A percentile compares a stretch with the other conserved stretches of the same genome.
phyloP scores from a whole-genome alignment of 2,329 filamentous ascomycete species.

The Mycogone perniciosa region DNA sequence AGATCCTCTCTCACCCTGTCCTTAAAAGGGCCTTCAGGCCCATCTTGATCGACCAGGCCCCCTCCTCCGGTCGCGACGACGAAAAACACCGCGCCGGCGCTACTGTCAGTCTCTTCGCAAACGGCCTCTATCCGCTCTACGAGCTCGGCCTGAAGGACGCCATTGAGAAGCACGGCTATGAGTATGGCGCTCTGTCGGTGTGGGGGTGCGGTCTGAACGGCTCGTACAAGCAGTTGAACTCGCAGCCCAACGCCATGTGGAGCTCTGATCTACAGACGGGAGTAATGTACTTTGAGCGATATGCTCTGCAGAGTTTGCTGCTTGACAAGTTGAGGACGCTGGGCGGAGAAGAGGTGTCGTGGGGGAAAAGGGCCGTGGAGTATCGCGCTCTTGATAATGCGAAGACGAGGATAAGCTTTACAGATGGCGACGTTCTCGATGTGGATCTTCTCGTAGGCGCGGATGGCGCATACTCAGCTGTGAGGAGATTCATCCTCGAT shows the following conservation, averaged over 20 bases:
- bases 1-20: not conserved
- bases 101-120: constrained; percentile 19
- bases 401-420: not conserved
- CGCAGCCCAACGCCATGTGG: constrained; percentile 15
- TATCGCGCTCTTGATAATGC: not conserved
- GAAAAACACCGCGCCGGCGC: constrained; percentile 17
- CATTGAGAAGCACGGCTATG: not conserved
- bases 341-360: constrained; percentile 15
- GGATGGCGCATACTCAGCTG: constrained; percentile 18
- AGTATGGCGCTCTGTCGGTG: not conserved
- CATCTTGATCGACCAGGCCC: not conserved
- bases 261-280: constrained; percentile 17
- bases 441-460: constrained; percentile 19
- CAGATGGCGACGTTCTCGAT: constrained; percentile 5
- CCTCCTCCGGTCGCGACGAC: not conserved
- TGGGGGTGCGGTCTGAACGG: not conserved
- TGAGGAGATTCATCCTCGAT: constrained; percentile 17
- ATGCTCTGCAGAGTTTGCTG: constrained; percentile 15
- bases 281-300: constrained; percentile 18
- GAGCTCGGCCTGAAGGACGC: constrained; percentile 15
- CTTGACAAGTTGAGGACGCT: constrained; percentile 14
- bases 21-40: not conserved
- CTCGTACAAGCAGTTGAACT: constrained; percentile 7
- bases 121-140: constrained; percentile 17
- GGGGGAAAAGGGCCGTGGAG: constrained; percentile 14